phyloP scores from a whole-genome alignment of 805 yeast genomes.

The Kregervanrija fluxuum region DNA sequence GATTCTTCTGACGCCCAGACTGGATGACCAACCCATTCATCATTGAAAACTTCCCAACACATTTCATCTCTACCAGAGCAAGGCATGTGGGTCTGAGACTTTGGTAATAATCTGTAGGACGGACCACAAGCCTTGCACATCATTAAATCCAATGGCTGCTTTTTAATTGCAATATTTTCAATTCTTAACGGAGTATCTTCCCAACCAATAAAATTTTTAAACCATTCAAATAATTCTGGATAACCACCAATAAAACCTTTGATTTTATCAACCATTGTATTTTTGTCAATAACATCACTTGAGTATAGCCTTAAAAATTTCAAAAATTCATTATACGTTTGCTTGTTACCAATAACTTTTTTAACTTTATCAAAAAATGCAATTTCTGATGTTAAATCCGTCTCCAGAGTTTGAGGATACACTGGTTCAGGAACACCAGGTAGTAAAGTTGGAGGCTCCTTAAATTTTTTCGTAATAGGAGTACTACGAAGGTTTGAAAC shows the following conservation, averaged over 20 bases:
- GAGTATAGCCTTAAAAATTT: conserved; percentile 82
- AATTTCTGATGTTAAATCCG: conserved; percentile 75
- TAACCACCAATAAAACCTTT: conserved; percentile 80
- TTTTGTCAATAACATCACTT: conserved; percentile 82
- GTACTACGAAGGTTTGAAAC: conserved; percentile 39
- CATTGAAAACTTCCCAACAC: conserved; percentile 98
- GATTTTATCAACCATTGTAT: conserved; percentile 73
- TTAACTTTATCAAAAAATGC: conserved; percentile 89
- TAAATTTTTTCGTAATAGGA: conserved; percentile 15
- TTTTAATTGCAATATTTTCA: conserved; percentile 81
- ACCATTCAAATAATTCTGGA: conserved; percentile 81
- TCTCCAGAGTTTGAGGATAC: conserved; percentile 44
- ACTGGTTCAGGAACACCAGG: conserved; percentile 86
- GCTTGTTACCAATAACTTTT: conserved; percentile 80
- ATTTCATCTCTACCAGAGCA: conserved; percentile 97
- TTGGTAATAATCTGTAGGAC: conserved; percentile 86
- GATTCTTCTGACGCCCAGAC: conserved; percentile 99
- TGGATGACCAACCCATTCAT: conserved; percentile 99
- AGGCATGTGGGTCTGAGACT: conserved; percentile 92
- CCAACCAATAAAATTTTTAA: conserved; percentile 83
- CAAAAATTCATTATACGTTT: conserved; percentile 84
- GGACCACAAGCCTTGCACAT: conserved; percentile 95
- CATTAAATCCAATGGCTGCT: conserved; percentile 84
- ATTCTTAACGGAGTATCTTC: conserved; percentile 80
- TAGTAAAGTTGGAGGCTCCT: conserved; percentile 57